Conservation (phyloP, 148 eudicot species). For the Vaccinium vitisidaea region DNA sequence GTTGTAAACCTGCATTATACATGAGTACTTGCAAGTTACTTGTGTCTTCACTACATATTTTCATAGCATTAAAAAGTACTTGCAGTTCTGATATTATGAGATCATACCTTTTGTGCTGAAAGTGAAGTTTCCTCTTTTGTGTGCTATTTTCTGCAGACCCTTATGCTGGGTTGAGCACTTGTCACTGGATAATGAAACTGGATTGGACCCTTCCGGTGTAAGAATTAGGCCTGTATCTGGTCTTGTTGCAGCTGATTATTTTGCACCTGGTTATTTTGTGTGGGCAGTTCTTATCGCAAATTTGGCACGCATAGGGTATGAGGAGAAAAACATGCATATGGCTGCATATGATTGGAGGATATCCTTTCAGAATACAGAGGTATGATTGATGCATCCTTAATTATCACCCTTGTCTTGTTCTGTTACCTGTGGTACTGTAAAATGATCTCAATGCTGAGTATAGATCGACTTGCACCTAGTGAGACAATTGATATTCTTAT, state of each 20-base stretch:
- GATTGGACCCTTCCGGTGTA: slow-evolving; percentile 82
- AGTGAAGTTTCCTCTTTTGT: neutral
- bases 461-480: slow-evolving; percentile 3
- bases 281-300: slow-evolving; percentile 98
- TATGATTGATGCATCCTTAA: slow-evolving; percentile 17
- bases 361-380: slow-evolving; percentile 95
- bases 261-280: slow-evolving; percentile 95
- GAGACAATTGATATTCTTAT: neutral
- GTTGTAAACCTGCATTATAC: neutral
- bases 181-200: slow-evolving; percentile 96
- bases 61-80: neutral
- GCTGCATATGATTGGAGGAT: slow-evolving; percentile 99
- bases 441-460: neutral
- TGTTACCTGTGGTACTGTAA: neutral
- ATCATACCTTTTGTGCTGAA: neutral
- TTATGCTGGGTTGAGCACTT: slow-evolving; percentile 96
- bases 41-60: neutral
- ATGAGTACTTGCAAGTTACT: slow-evolving; percentile 1
- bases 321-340: slow-evolving; percentile 97
- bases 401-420: neutral
- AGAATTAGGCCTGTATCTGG: slow-evolving; percentile 88
- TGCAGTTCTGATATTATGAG: neutral
- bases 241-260: slow-evolving; percentile 98
- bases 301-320: slow-evolving; percentile 94
- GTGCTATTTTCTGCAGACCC: slow-evolving; percentile 54